phyloP scores from a whole-genome alignment of 2,329 filamentous ascomycete genomes.

The Aspergillus brunneoviolaceus region DNA sequence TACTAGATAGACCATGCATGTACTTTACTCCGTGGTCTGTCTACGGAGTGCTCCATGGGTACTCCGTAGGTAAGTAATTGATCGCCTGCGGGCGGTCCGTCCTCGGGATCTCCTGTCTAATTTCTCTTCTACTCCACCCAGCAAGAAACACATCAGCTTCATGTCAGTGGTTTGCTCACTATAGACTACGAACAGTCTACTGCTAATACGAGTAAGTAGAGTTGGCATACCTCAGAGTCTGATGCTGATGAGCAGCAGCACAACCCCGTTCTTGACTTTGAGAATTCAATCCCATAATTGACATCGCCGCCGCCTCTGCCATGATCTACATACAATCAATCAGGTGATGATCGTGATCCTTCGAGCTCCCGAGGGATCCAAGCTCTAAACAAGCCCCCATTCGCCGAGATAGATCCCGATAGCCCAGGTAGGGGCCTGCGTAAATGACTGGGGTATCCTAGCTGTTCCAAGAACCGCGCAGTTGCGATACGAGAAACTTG shows the following conservation, averaged over 20 bases:
- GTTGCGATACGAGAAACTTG: conserved; percentile 3
- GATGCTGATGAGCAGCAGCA: too few species aligned
- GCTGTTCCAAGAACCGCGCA: conserved; percentile 1
- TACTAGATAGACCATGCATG: too few species aligned
- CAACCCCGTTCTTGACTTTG: too few species aligned
- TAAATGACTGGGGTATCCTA: conserved; percentile 22
- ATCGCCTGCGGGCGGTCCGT: not conserved
- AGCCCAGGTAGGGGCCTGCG: conserved; percentile 20
- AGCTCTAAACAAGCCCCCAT: conserved; percentile 7
- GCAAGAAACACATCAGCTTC: too few species aligned
- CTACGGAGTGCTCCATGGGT: too few species aligned
- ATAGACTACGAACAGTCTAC: too few species aligned
- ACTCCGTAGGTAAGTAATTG: too few species aligned
- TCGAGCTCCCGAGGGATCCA: conserved; percentile 8
- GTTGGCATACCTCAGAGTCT: too few species aligned
- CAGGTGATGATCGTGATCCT: conserved; percentile 14
- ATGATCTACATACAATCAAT: conserved; percentile 15
- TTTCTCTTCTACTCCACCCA: too few species aligned
- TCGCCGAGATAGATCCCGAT: conserved; percentile 11
- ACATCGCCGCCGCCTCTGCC: not conserved
- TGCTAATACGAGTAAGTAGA: too few species aligned
- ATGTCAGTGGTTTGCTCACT: too few species aligned
- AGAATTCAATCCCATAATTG: not conserved
- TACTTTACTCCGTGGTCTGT: too few species aligned
- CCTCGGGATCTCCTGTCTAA: conserved; percentile 1